Percentiles rank a stretch among this genome's conserved stretches.
Conservation (phyloP, 2,329 filamentous ascomycete species). For the Alternaria postmessia region DNA sequence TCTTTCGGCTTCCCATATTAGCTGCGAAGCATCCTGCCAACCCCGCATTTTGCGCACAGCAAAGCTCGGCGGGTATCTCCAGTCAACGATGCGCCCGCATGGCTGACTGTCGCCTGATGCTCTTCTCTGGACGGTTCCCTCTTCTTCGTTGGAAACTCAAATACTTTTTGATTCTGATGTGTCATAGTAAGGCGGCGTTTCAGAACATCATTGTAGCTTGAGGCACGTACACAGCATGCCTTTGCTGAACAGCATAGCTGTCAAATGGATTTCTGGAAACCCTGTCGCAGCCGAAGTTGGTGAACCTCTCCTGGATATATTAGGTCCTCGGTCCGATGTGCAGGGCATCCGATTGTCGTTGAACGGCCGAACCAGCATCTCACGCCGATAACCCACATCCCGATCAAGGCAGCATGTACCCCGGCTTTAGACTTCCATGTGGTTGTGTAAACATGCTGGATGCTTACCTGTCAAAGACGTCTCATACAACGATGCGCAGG, state of each 20-base stretch:
- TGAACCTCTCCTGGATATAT: slow-evolving; percentile 5
- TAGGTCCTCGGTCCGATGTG: slow-evolving; percentile 19
- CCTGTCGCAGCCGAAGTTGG: background rate
- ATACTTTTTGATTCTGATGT: background rate
- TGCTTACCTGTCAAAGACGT: background rate
- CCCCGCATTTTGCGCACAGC: slow-evolving; percentile 48
- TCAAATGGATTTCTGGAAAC: background rate
- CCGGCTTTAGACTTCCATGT: background rate
- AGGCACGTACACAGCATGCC: background rate
- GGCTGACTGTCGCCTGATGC: slow-evolving; percentile 24
- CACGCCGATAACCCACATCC: slow-evolving; percentile 24
- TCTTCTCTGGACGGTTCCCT: slow-evolving; percentile 8
- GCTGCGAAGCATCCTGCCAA: slow-evolving; percentile 36
- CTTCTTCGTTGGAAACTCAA: background rate
- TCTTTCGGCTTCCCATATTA: slow-evolving; percentile 25
- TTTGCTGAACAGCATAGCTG: background rate
- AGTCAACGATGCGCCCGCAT: slow-evolving; percentile 34
- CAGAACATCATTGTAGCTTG: background rate
- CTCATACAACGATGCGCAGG: background rate
- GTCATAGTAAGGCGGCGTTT: background rate
- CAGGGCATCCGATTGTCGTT: slow-evolving; percentile 14
- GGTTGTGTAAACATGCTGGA: background rate
- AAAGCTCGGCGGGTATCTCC: slow-evolving; percentile 38
- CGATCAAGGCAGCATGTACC: slow-evolving; percentile 1
- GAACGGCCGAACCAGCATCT: slow-evolving; percentile 17